phyloP scores from a whole-genome alignment of 1,284 basidiomycete genomes.

The Melampsora americana region DNA sequence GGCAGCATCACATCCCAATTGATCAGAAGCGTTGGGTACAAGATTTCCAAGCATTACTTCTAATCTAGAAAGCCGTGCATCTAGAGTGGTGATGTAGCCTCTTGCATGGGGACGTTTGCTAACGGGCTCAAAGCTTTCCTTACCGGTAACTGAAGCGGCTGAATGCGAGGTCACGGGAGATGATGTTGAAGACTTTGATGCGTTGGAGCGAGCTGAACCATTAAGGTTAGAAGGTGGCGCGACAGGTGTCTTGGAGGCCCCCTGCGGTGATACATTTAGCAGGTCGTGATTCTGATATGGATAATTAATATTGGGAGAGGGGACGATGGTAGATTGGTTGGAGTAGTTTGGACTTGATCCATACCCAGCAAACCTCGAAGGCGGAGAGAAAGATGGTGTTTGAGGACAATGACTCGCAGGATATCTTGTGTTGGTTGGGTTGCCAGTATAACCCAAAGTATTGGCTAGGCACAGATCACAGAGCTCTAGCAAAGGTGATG shows the following conservation, averaged over 20 bases:
- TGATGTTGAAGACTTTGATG: not conserved
- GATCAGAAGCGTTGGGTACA: slow-evolving; percentile 10
- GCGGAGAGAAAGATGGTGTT: not conserved
- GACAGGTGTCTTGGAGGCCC: not conserved
- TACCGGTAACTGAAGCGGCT: not conserved
- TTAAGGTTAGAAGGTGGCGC: not conserved
- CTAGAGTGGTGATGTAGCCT: slow-evolving; percentile 27
- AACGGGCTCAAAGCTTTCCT: slow-evolving; percentile 1
- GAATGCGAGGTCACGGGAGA: not conserved
- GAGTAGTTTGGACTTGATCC: not conserved
- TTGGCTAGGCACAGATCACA: not conserved
- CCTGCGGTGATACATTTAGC: not conserved
- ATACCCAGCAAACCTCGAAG: not conserved
- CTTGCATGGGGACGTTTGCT: slow-evolving; percentile 6
- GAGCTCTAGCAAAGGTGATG: not conserved
- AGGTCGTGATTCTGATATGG: not conserved
- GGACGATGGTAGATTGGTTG: not conserved
- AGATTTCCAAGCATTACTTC: slow-evolving; percentile 26
- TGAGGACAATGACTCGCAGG: not conserved
- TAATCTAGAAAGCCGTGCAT: slow-evolving; percentile 31
- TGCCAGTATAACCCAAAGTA: not conserved
- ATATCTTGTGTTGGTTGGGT: not conserved
- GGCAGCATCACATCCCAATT: not conserved
- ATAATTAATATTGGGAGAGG: not conserved
- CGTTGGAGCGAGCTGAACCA: not conserved